These are phyloP conservation scores for Brasenia schreberi DNA, from an alignment of 164 flowering plant genomes.

Conservation along the genomic window DNA sequence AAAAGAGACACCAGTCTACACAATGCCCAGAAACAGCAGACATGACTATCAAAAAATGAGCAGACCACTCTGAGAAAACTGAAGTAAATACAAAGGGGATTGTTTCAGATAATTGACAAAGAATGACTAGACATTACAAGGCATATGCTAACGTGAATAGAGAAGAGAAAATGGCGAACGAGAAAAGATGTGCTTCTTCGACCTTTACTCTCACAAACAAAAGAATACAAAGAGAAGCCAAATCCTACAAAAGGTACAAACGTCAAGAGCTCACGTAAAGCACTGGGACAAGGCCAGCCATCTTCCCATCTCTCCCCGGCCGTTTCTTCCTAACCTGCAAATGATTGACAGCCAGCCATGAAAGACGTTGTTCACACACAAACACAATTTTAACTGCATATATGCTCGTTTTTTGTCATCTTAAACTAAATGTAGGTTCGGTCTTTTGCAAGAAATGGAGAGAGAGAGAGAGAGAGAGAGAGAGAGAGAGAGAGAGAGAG, in stretches of 20 bases:
- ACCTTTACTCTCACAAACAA: background rate
- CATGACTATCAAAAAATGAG: too few species aligned
- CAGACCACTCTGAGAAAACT: too few species aligned
- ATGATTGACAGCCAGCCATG: background rate
- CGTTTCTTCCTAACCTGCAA: slow-evolving; percentile 94
- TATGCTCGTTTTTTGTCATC: background rate
- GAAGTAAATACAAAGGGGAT: background rate
- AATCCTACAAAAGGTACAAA: background rate
- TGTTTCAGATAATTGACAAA: background rate
- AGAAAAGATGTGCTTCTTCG: background rate
- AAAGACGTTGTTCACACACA: background rate
- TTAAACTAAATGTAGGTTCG: too few species aligned
- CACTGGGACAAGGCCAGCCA: slow-evolving; percentile 95
- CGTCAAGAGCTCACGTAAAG: slow-evolving; percentile 77
- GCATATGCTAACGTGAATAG: background rate
- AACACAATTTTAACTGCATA: slow-evolving; percentile 1
- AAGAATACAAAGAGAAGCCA: background rate
- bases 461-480: slow-evolving; percentile 4
- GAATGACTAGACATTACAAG: background rate
- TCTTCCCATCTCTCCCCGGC: slow-evolving; percentile 93
- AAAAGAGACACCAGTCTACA: too few species aligned
- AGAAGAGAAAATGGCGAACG: too few species aligned
- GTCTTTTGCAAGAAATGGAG: too few species aligned
- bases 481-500: background rate
- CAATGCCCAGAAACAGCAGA: too few species aligned